phyloP scores from a whole-genome alignment of 2,329 filamentous ascomycete genomes.

The Colletotrichum plurivorum region DNA sequence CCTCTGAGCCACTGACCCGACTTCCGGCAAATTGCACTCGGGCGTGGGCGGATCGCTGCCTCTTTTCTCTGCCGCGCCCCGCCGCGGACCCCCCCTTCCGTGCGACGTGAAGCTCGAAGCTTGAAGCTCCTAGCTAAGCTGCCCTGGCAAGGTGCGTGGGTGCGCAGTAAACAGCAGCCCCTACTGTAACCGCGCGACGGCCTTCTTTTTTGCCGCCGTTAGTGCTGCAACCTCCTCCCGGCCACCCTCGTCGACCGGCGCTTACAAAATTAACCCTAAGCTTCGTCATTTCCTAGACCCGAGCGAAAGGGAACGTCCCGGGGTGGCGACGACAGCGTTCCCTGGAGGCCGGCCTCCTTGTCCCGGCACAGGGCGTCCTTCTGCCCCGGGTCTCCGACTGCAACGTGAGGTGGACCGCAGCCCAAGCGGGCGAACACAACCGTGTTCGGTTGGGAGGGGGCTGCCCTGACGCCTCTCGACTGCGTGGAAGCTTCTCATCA shows the following conservation, averaged over 20 bases:
- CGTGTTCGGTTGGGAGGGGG: slow-evolving; percentile 10
- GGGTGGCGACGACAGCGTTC: slow-evolving; percentile 27
- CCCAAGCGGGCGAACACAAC: slow-evolving; percentile 28
- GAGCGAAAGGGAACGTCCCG: slow-evolving; percentile 26
- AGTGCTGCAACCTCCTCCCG: slow-evolving; percentile 34
- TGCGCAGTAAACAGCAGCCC: not conserved
- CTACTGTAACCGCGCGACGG: slow-evolving; percentile 24
- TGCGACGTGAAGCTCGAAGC: slow-evolving; percentile 15
- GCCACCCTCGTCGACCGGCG: slow-evolving; percentile 35
- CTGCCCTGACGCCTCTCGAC: slow-evolving; percentile 33
- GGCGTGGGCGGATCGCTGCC: slow-evolving; percentile 7
- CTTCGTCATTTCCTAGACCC: slow-evolving; percentile 38
- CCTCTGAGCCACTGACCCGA: slow-evolving; percentile 2
- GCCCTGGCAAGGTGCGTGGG: not conserved
- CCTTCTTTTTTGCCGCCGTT: slow-evolving; percentile 30
- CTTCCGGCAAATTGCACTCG: slow-evolving; percentile 6
- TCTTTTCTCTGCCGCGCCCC: not conserved
- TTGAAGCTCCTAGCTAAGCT: not conserved
- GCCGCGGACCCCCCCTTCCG: not conserved
- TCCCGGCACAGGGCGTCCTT: slow-evolving; percentile 28
- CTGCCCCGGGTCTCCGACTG: slow-evolving; percentile 37
- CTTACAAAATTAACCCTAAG: slow-evolving; percentile 39
- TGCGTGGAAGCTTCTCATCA: slow-evolving; percentile 34
- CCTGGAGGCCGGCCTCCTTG: slow-evolving; percentile 20
- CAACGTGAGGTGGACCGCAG: slow-evolving; percentile 35